These are phyloP conservation scores for Davidsoniella australis DNA, from an alignment of 2,329 filamentous ascomycete species.

Conservation along the genomic window DNA sequence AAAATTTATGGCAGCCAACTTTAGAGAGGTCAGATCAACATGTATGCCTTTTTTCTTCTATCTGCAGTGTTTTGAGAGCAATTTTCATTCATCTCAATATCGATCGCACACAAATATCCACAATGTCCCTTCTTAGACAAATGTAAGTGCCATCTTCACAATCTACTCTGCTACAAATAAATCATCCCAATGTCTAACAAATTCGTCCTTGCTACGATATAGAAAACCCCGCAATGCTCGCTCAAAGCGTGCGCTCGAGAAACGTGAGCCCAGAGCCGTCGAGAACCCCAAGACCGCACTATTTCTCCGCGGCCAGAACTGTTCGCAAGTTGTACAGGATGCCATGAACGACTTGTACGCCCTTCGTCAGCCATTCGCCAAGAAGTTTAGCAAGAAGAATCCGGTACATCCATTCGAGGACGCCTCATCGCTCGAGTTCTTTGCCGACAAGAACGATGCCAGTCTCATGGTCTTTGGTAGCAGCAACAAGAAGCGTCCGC, in stretches of 20 bases:
- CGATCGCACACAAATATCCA: not conserved
- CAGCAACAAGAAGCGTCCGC: constrained; percentile 88
- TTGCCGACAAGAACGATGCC: constrained; percentile 90
- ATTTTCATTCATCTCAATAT: constrained; percentile 1
- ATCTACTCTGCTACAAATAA: not conserved
- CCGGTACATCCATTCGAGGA: constrained; percentile 89
- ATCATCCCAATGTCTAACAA: not conserved
- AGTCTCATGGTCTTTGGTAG: constrained; percentile 69
- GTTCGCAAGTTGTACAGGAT: constrained; percentile 66
- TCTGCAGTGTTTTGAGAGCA: constrained; percentile 1
- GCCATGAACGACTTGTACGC: constrained; percentile 72
- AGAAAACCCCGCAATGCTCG: constrained; percentile 57
- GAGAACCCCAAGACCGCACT: constrained; percentile 86
- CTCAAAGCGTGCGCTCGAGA: constrained; percentile 87
- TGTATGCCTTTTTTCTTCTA: not conserved
- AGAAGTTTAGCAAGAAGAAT: constrained; percentile 97
- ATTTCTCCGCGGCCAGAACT: constrained; percentile 74
- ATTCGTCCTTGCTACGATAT: not conserved
- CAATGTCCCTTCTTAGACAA: constrained; percentile 13
- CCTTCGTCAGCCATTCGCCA: constrained; percentile 66
- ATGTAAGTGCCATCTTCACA: constrained; percentile 3
- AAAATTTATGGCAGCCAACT: constrained; percentile 11
- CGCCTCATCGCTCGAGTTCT: constrained; percentile 74
- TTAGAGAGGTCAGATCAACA: not conserved
- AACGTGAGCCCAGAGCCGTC: constrained; percentile 71